Conservation (phyloP, 257 asterid species). For the Ballota nigra region DNA sequence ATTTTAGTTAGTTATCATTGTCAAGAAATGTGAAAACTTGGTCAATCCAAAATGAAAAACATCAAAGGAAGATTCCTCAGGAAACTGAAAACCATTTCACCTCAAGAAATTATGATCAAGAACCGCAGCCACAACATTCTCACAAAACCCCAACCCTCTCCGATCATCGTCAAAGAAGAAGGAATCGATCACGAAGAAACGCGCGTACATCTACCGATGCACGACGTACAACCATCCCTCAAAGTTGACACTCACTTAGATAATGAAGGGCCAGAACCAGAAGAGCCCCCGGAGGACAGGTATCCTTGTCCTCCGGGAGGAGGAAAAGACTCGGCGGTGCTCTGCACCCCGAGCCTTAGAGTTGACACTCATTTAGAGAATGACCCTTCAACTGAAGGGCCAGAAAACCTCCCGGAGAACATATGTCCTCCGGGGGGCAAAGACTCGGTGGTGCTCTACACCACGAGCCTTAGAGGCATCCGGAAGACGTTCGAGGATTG, state of each 20-base stretch:
- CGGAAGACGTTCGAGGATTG: slow-evolving; percentile 79
- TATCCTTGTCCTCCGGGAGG: slow-evolving; percentile 59
- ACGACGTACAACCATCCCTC: neutral
- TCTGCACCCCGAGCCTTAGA: slow-evolving; percentile 76
- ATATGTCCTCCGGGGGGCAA: slow-evolving; percentile 57
- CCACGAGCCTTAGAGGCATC: slow-evolving; percentile 77
- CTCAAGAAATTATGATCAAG: slow-evolving; percentile 19
- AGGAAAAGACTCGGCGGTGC: slow-evolving; percentile 44
- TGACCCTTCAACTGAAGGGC: neutral
- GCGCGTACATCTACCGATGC: neutral
- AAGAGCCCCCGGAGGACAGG: slow-evolving; percentile 34
- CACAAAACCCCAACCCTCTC: neutral
- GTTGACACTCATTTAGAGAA: slow-evolving; percentile 2
- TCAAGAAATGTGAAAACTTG: neutral
- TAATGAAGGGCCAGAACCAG: too few species aligned
- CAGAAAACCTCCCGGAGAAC: slow-evolving; percentile 29
- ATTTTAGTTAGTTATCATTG: slow-evolving; percentile 11
- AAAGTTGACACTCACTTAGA: neutral
- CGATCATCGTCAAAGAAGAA: neutral
- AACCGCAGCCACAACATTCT: neutral
- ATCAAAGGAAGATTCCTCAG: slow-evolving; percentile 46
- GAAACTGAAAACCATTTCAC: slow-evolving; percentile 48
- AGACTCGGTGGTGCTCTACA: slow-evolving; percentile 56
- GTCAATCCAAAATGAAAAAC: slow-evolving; percentile 29
- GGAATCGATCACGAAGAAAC: neutral